Conservation (phyloP, 345 rosid species). For the Brassica carinata region DNA sequence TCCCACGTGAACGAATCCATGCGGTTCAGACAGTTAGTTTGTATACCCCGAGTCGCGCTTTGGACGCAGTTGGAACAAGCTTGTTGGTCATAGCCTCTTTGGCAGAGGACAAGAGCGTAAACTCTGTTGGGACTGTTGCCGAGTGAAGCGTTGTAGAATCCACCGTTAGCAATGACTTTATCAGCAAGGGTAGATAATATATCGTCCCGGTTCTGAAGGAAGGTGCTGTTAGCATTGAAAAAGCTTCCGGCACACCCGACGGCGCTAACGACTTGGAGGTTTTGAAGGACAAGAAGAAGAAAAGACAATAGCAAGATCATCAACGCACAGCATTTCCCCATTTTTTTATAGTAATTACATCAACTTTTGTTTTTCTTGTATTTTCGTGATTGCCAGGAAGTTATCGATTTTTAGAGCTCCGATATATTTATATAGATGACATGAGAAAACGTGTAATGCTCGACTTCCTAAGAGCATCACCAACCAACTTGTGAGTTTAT, state of each 20-base stretch:
- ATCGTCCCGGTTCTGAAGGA: neutral
- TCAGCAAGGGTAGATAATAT: neutral
- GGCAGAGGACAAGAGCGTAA: neutral
- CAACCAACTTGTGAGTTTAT: neutral
- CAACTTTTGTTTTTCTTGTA: neutral
- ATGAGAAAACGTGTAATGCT: neutral
- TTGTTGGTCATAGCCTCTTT: neutral
- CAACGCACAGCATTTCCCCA: neutral
- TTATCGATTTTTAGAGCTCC: neutral
- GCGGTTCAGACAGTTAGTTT: neutral
- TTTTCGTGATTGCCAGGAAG: neutral
- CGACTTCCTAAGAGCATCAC: neutral
- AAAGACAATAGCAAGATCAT: neutral
- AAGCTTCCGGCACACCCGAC: neutral
- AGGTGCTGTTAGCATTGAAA: neutral
- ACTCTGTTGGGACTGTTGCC: constrained; percentile 1
- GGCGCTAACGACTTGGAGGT: neutral
- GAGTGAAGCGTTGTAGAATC: neutral
- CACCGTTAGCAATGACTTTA: neutral
- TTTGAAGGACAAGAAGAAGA: neutral
- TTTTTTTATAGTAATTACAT: neutral
- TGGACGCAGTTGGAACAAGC: neutral
- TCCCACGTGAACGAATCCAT: neutral
- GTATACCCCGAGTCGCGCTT: neutral
- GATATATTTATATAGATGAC: neutral